Base-by-base conservation (phyloP, 2,329 filamentous ascomycete genomes). In the Fusarium sp. region DNA sequence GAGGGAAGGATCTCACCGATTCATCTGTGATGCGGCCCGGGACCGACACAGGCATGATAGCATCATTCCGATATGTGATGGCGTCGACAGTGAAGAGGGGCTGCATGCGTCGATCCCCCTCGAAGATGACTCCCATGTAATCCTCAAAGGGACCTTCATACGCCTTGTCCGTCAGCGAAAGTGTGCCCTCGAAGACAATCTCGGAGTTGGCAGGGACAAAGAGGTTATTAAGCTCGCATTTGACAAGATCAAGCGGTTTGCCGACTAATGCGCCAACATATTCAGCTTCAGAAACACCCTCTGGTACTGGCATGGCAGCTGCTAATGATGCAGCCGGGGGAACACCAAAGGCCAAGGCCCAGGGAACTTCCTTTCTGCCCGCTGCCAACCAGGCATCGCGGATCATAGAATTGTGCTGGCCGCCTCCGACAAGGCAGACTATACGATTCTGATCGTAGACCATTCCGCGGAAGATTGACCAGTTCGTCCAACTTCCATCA, bases 321-420 rank as follows among this genome's bases (percentile, higher is more conserved):
- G 57, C 86, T 80, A 89, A 85, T 44, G 84, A 84, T 3, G 85
- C 86, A 0, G 83, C 84, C 0, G 87, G 87, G 0, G 87, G 87
- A 1, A 85, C 85, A 7, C 87, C 87, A 39, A 88, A 82, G 0
- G 80, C 81, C 20, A 87, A 58, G 7, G 86, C 84, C 83, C 83
- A 88, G 0, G 86, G 86, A 18, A 86, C 80, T 42, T 88, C 84
- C 3, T 28, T 52, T 28, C 81, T 80, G 7, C 85, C 84, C 14
- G 79, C 78, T 54, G 84, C 81, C 63, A 83, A 82, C 86, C 85
- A 89, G 80, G 82, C 79, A 60, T 87, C 77, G 20, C 83, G 80
- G 28, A 89, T 87, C 38, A 83, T 79, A 74, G 81, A 83, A 64
- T 86, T 83, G 68, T 88, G 85, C 71, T 88, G 85, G 0, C 82